phyloP scores from a whole-genome alignment of 2,329 filamentous ascomycete species.

The Zelopaecilomyces penicillatus region DNA sequence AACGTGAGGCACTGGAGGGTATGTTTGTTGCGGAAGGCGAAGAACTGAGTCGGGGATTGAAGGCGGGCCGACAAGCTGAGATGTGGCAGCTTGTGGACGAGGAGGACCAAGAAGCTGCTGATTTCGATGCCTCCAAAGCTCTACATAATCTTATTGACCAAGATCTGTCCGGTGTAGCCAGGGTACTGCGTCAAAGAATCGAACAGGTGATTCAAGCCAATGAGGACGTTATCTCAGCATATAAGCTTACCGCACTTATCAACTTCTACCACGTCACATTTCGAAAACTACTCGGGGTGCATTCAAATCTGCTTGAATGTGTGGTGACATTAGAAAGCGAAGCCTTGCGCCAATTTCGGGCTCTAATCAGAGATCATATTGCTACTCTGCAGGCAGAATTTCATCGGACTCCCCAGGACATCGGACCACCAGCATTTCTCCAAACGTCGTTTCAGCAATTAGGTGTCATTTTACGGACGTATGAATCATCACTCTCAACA shows the following conservation, averaged over 20 bases:
- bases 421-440: slow-evolving; percentile 73
- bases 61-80: slow-evolving; percentile 72
- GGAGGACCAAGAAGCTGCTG: slow-evolving; percentile 43
- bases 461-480: slow-evolving; percentile 71
- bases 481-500: slow-evolving; percentile 68
- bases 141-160: slow-evolving; percentile 81
- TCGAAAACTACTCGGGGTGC: slow-evolving; percentile 61
- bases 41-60: slow-evolving; percentile 74
- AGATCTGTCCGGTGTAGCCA: slow-evolving; percentile 70
- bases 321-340: slow-evolving; percentile 64
- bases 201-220: slow-evolving; percentile 90
- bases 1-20: slow-evolving; percentile 83
- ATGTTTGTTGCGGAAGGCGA: slow-evolving; percentile 87
- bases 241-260: slow-evolving; percentile 82
- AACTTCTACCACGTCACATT: slow-evolving; percentile 87
- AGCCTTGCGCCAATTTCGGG: slow-evolving; percentile 73
- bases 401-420: slow-evolving; percentile 60
- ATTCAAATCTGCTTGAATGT: slow-evolving; percentile 61
- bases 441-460: slow-evolving; percentile 72
- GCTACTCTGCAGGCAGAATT: slow-evolving; percentile 65
- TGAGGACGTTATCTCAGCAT: slow-evolving; percentile 80
- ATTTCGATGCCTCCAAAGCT: slow-evolving; percentile 74
- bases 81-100: slow-evolving; percentile 65
- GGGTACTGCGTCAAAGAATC: slow-evolving; percentile 78
- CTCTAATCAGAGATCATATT: slow-evolving; percentile 72